Evolutionary conservation across 2,329 filamentous ascomycete species (phyloP).

Genomic region (Cryphonectria parasitica): DNA sequence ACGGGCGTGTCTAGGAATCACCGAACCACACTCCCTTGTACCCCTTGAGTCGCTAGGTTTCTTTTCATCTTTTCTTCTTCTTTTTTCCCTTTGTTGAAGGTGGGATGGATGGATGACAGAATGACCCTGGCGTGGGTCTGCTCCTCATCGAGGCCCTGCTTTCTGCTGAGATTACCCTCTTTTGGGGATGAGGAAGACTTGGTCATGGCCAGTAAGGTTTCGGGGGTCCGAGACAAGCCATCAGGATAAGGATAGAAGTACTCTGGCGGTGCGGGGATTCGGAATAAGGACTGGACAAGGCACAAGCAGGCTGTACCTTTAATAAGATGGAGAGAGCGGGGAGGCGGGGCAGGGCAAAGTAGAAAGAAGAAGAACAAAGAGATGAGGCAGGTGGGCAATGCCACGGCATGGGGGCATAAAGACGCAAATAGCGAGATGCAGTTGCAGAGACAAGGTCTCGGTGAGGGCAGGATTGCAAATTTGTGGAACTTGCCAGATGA

Average conservation of each 20-base stretch:
- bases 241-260: conserved; percentile 5
- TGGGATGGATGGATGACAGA: background rate
- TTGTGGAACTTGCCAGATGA: background rate
- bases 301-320: background rate
- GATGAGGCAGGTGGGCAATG: background rate
- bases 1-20: conserved; percentile 1
- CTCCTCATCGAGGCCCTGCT: background rate
- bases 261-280: background rate
- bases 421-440: background rate
- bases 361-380: background rate
- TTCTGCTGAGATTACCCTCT: background rate
- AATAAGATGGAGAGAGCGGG: background rate
- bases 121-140: background rate
- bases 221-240: background rate
- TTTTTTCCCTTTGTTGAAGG: background rate
- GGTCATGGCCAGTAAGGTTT: background rate
- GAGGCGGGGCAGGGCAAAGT: background rate
- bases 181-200: background rate
- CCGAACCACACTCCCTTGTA: background rate
- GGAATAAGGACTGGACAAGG: background rate
- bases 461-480: background rate
- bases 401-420: background rate
- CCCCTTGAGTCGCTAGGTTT: background rate
- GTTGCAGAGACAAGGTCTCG: conserved; percentile 4
- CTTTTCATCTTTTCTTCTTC: background rate